Conservation (phyloP, 306 rosid species). For the Lithocarpus polystachyus region DNA sequence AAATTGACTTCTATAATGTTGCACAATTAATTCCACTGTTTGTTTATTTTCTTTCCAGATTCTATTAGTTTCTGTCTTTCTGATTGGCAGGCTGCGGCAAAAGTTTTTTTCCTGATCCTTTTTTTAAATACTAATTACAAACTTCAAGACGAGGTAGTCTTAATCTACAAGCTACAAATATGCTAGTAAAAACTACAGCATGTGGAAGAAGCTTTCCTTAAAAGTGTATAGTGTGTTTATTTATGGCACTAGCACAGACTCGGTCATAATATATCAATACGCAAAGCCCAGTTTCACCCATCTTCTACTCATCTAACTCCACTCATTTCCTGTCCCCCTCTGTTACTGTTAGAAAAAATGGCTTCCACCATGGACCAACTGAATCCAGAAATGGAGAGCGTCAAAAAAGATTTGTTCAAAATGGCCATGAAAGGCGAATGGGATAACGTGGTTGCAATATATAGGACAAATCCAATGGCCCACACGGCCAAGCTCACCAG, state of each 20-base stretch:
- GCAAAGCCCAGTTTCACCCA: background rate
- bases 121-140: no score
- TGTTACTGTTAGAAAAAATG: background rate
- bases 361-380: background rate
- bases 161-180: no score
- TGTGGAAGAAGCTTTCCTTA: background rate
- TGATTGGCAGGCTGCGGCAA: no score
- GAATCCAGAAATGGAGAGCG: background rate
- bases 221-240: background rate
- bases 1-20: no score
- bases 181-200: background rate
- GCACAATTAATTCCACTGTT: no score
- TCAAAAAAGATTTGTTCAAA: slow-evolving; percentile 3
- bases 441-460: slow-evolving; percentile 19
- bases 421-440: slow-evolving; percentile 35
- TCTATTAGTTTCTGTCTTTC: no score
- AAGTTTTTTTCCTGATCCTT: no score
- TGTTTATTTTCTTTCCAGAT: no score
- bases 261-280: background rate
- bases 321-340: no score
- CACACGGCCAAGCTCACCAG: slow-evolving; percentile 29
- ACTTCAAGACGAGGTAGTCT: no score
- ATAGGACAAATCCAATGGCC: background rate
- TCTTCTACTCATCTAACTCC: background rate
- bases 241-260: background rate